Base-by-base conservation (phyloP, 1,139 yeast genomes). In the Petasospora fabianii region DNA sequence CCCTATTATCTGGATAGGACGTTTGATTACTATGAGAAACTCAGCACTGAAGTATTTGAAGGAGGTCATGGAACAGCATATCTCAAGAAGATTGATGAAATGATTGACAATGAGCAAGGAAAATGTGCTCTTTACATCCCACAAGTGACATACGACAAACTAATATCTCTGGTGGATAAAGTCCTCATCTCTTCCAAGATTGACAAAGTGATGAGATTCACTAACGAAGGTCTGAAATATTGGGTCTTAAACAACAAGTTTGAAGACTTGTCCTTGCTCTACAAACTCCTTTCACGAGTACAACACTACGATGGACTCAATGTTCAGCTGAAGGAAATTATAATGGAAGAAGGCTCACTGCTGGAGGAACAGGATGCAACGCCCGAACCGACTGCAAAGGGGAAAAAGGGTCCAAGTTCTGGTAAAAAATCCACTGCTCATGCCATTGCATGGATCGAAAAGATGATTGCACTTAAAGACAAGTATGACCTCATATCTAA, bases 401-500 rank as follows among this genome's bases (percentile, higher is more conserved):
- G 33, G 32, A 16, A 47, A 19, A 44, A 36, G 39, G 42, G 50
- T 18, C 32, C 43, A 36, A 45, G 47, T 30, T 35, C 49, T 2
- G 40, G 48, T 50, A 60, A 54, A 39, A 70, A 70, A 46, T 68
- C 65, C 44, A 54, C 68, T 1, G 54, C 58, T 15, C 61, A 60
- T 48, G 92, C 96, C 0, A 68, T 76, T 4, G 68, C 70, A 41
- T 88, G 95, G 95, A 75, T 86, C 10, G 77, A 77, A 34, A 66
- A 73, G 16, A 71, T 85, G 3, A 60, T 87, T 10, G 60, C 58
- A 6, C 64, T 80, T 43, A 80, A 77, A 49, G 64, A 64, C n/a
- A 77, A 75, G 45, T 75, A 77, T 48, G 71, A 73, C 34, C 36
- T 41, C 6, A 65, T 87, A 3, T 61, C 77, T 31, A 60, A 62